phyloP scores from a whole-genome alignment of 495 filamentous ascomycete species.

The Daldinia grandis region DNA sequence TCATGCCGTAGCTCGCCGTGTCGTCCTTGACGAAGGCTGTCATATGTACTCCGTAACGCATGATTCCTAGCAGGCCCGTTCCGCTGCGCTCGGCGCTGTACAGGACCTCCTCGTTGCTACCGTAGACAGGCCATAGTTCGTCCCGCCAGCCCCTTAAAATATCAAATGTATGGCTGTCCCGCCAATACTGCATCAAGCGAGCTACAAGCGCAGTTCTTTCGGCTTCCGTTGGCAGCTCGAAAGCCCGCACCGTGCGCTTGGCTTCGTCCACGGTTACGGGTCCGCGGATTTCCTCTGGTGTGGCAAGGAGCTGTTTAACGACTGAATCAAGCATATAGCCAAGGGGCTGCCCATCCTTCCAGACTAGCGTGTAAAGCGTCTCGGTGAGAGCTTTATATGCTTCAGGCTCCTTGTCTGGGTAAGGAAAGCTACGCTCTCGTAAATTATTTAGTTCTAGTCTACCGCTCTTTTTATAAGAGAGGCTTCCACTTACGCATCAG shows the following conservation, averaged over 20 bases:
- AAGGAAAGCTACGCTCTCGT: conserved; percentile 67
- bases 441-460: background rate
- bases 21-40: conserved; percentile 70
- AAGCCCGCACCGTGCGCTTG: conserved; percentile 59
- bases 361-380: conserved; percentile 63
- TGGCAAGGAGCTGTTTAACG: conserved; percentile 59
- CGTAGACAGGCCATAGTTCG: conserved; percentile 87
- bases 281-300: conserved; percentile 58
- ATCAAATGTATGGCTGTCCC: conserved; percentile 68
- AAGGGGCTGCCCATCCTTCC: conserved; percentile 60
- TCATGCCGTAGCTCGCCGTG: conserved; percentile 65
- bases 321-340: conserved; percentile 70
- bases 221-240: conserved; percentile 56
- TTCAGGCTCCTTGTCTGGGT: conserved; percentile 64
- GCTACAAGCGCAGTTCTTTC: conserved; percentile 69
- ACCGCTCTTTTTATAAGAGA: background rate
- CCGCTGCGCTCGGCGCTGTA: conserved; percentile 83
- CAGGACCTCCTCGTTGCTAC: conserved; percentile 66
- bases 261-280: conserved; percentile 62
- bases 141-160: conserved; percentile 85
- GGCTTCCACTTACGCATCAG: conserved; percentile 64
- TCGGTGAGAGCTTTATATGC: conserved; percentile 58
- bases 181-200: conserved; percentile 68
- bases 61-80: conserved; percentile 81
- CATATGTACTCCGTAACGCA: conserved; percentile 91